Base-by-base conservation (phyloP, 306 rosid species). In the Fragaria ananassa region DNA sequence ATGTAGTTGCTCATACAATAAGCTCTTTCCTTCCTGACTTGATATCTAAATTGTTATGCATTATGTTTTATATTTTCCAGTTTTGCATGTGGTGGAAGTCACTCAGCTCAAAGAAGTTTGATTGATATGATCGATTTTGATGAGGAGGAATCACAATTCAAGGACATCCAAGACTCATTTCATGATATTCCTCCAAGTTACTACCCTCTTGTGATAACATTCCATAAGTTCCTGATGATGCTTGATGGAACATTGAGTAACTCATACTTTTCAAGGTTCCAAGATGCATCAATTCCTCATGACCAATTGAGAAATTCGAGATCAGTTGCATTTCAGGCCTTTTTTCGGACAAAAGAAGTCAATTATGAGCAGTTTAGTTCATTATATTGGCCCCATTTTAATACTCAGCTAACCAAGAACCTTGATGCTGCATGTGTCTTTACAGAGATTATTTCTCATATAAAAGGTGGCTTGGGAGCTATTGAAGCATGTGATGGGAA, bases 341-440 rank as follows among this genome's bases (percentile, higher is more conserved):
- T 91, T 63, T 69, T 87, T 11, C 86, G 86, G 75, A 81, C 68
- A 65, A 91, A 83, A 61, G 91, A 89, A 78, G 97, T 91, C 65
- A 86, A 72, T 34, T 91, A 84, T 46, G 93, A 91, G 44, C 78
- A 83, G 37, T 91, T 91, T 74, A 81, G 80, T 76, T 80, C 82
- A 34, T 72, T 78, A 19, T 89, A 91, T 39, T 91, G 94, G 97
- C 88, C 93, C 11, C 94, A 51, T 75, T 87, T 91, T 71, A 86
- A 84, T 79, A 29, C 87, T 19, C 85, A 84, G 56, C 27, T 79
- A 39, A 91, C 85, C 10, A 91, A 77, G 83, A 87, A 41, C 65
- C 84, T 91, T 54, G 92, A 89, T 74, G 81, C 85, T 60, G 85
- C 91, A 0, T 68, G 80, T 58, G 92, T 89, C 63, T 91, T 89